Percentiles rank a stretch among this genome's conserved stretches.
Evolutionary conservation across 352 stramenopile species (phyloP).

Genomic region (Globisporangium perplexum): DNA sequence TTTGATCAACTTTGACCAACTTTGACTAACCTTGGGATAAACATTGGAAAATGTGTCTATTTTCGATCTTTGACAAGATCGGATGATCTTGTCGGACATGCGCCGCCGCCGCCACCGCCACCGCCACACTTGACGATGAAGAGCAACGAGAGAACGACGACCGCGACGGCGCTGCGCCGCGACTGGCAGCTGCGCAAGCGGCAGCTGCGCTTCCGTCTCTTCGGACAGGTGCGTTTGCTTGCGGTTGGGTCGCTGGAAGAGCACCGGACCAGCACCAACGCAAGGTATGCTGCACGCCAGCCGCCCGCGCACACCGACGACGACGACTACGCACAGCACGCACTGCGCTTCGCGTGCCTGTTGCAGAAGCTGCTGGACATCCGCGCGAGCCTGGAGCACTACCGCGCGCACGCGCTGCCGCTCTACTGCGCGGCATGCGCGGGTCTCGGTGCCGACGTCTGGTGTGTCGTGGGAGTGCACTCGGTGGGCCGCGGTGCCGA

Average conservation of each 20-base stretch:
- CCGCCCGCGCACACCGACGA: slow-evolving; percentile 11
- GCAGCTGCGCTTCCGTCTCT: slow-evolving; percentile 50
- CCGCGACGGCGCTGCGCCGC: slow-evolving; percentile 23
- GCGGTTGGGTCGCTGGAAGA: too few species aligned
- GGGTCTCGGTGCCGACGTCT: slow-evolving; percentile 61
- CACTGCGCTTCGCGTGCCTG: slow-evolving; percentile 61
- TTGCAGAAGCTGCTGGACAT: slow-evolving; percentile 73
- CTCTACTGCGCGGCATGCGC: slow-evolving; percentile 59
- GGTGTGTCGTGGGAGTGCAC: slow-evolving; percentile 67
- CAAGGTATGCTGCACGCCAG: too few species aligned
- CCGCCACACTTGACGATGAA: neutral
- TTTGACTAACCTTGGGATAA: too few species aligned
- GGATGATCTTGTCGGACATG: too few species aligned
- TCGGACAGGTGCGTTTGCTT: slow-evolving; percentile 28
- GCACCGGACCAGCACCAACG: too few species aligned
- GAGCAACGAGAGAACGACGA: slow-evolving; percentile 13
- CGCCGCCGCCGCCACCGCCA: neutral
- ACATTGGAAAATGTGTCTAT: too few species aligned
- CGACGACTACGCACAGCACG: slow-evolving; percentile 63
- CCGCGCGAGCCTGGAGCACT: slow-evolving; percentile 59
- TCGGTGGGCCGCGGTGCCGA: slow-evolving; percentile 53
- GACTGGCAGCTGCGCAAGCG: slow-evolving; percentile 59
- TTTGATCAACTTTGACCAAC: too few species aligned
- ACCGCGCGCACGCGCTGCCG: slow-evolving; percentile 50
- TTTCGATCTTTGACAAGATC: too few species aligned